Conservation (phyloP, 352 stramenopile genomes). For the Globisporangium perplexum region DNA sequence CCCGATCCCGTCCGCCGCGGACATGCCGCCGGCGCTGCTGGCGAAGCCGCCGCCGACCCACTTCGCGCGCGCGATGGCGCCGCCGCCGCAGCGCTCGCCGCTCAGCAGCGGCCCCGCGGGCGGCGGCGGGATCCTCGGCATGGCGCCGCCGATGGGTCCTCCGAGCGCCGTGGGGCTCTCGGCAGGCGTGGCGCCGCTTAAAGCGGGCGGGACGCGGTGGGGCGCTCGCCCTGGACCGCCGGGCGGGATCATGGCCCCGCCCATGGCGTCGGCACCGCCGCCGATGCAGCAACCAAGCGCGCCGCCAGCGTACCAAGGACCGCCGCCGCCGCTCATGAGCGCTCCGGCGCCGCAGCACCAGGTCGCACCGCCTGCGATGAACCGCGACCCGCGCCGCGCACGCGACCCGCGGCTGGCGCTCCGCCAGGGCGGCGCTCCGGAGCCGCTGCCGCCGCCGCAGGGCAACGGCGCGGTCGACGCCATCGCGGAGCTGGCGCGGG, state of each 20-base stretch:
- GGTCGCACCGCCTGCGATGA: slow-evolving; percentile 14
- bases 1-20: slow-evolving; percentile 50
- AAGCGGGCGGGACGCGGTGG: slow-evolving; percentile 54
- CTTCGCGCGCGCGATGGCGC: slow-evolving; percentile 10
- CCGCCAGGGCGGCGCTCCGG: slow-evolving; percentile 4
- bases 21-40: slow-evolving; percentile 51
- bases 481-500: slow-evolving; percentile 63
- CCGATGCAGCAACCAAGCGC: slow-evolving; percentile 1
- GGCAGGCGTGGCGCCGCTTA: slow-evolving; percentile 21
- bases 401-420: slow-evolving; percentile 46
- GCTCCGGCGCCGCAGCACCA: slow-evolving; percentile 17
- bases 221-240: slow-evolving; percentile 55
- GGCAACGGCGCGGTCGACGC: slow-evolving; percentile 37
- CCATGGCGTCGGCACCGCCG: slow-evolving; percentile 1
- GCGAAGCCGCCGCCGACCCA: slow-evolving; percentile 4
- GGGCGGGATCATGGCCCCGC: slow-evolving; percentile 14
- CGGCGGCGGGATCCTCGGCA: slow-evolving; percentile 13
- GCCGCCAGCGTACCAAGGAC: slow-evolving; percentile 8
- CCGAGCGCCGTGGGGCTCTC: slow-evolving; percentile 23
- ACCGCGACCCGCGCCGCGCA: slow-evolving; percentile 47
- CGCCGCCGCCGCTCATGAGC: slow-evolving; percentile 18
- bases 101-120: slow-evolving; percentile 7
- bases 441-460: slow-evolving; percentile 5
- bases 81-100: slow-evolving; percentile 24
- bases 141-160: slow-evolving; percentile 21